Percentiles rank a stretch among this genome's conserved stretches.
These are phyloP conservation scores for Termitomyces sp. DNA, from an alignment of 768 basidiomycete genomes.

Conservation along the genomic window DNA sequence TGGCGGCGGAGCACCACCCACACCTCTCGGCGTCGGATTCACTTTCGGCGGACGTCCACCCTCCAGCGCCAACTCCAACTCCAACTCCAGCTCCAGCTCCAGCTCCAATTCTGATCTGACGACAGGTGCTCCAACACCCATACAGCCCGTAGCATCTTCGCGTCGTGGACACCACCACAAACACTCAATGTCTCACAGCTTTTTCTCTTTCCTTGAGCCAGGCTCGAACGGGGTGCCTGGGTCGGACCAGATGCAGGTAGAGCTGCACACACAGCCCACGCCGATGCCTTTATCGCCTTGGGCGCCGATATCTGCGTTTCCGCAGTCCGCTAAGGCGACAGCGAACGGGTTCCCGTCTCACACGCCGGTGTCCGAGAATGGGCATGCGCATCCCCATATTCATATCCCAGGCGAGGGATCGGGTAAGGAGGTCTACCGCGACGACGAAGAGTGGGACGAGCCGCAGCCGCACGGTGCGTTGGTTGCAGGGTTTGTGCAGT, in stretches of 20 bases:
- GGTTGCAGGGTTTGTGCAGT: constrained; percentile 41
- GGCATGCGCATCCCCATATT: constrained; percentile 15
- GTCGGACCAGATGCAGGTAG: constrained; percentile 16
- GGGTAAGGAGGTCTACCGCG: background rate
- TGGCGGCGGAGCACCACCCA: constrained; percentile 25
- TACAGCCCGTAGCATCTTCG: constrained; percentile 28
- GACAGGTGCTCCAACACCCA: constrained; percentile 12
- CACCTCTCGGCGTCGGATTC: constrained; percentile 54
- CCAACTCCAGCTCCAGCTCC: constrained; percentile 26
- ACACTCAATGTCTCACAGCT: constrained; percentile 91
- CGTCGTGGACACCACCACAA: constrained; percentile 87
- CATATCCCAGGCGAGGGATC: background rate
- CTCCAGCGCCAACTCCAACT: constrained; percentile 26
- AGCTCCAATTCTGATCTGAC: constrained; percentile 3
- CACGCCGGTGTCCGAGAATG: constrained; percentile 11
- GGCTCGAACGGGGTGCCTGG: constrained; percentile 28
- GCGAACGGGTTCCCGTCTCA: constrained; percentile 13
- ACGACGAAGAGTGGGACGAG: constrained; percentile 2
- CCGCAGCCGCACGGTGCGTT: constrained; percentile 1
- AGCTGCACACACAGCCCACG: constrained; percentile 57
- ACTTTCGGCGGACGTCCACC: constrained; percentile 62
- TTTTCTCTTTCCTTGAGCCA: constrained; percentile 94
- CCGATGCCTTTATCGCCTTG: constrained; percentile 66
- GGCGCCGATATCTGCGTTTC: constrained; percentile 52
- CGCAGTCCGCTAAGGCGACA: constrained; percentile 30